phyloP scores from a whole-genome alignment of 306 rosid species.

The Hippophae tibetana region DNA sequence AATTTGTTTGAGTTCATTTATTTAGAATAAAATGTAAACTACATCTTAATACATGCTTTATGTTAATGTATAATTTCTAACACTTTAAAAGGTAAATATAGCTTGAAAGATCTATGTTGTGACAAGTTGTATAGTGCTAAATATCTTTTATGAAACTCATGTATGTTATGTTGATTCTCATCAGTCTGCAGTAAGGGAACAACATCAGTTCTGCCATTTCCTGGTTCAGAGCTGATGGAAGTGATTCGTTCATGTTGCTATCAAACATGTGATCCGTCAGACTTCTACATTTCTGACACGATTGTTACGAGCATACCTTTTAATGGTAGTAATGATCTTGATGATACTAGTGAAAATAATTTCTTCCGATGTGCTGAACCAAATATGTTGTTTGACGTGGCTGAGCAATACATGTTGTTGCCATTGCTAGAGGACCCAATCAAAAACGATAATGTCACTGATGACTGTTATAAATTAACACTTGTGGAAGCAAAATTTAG shows the following conservation, averaged over 20 bases:
- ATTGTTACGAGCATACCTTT: conserved; percentile 72
- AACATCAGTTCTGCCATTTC: conserved; percentile 32
- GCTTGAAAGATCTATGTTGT: background rate
- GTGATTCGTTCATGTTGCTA: conserved; percentile 35
- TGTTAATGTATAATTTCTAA: too few species aligned
- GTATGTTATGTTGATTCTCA: conserved; percentile 7
- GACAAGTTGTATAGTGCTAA: background rate
- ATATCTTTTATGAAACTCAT: background rate
- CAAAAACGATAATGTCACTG: conserved; percentile 30
- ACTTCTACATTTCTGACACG: conserved; percentile 91
- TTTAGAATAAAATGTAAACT: too few species aligned
- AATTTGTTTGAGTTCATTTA: too few species aligned
- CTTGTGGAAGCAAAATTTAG: too few species aligned
- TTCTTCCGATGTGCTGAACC: conserved; percentile 45
- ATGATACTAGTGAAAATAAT: conserved; percentile 35
- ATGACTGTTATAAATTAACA: conserved; percentile 1
- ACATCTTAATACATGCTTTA: too few species aligned
- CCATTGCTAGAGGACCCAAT: conserved; percentile 75
- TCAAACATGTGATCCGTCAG: conserved; percentile 76
- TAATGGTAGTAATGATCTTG: conserved; percentile 37
- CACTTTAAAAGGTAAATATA: background rate
- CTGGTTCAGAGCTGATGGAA: conserved; percentile 45
- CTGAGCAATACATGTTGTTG: conserved; percentile 67
- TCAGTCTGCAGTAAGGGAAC: conserved; percentile 31
- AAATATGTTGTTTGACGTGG: conserved; percentile 39